Conservation (phyloP, 73 alveolate genomes). For the Paramecium tetraurelia region DNA sequence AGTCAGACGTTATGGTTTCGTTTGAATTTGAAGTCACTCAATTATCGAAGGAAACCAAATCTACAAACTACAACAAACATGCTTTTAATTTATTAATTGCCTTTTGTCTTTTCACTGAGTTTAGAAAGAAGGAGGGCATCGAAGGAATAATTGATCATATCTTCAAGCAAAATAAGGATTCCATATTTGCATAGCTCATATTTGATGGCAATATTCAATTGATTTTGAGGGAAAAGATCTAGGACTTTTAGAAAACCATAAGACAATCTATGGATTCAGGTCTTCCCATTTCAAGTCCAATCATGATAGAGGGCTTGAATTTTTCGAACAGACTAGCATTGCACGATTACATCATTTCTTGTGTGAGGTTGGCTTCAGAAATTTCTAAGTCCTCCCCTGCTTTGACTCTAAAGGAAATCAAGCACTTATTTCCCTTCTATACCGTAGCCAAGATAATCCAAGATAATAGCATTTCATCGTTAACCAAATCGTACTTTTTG, state of each 20-base stretch:
- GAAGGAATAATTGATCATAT: background rate
- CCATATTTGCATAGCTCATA: background rate
- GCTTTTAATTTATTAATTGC: slow-evolving; percentile 36
- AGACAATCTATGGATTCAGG: background rate
- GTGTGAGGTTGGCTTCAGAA: slow-evolving; percentile 49
- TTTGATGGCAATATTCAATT: background rate
- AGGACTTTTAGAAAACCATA: background rate
- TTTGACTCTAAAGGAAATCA: background rate
- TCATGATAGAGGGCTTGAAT: background rate
- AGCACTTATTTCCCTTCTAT: background rate
- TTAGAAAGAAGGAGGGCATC: slow-evolving; percentile 24
- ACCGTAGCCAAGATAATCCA: background rate
- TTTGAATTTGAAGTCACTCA: background rate
- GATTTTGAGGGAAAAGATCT: background rate
- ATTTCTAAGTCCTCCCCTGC: slow-evolving; percentile 31
- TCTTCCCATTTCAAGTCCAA: background rate
- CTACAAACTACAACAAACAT: background rate
- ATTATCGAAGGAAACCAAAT: slow-evolving; percentile 9
- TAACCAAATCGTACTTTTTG: background rate
- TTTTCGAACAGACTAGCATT: background rate
- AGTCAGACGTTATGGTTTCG: background rate
- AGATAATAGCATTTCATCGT: background rate
- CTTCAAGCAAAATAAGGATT: background rate
- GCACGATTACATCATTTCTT: slow-evolving; percentile 21
- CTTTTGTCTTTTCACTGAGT: background rate